Evolutionary conservation across 2,329 filamentous ascomycete genomes (phyloP), one percentile per base, ranked within the genome.

Genomic region (Anisogramma anomala): DNA sequence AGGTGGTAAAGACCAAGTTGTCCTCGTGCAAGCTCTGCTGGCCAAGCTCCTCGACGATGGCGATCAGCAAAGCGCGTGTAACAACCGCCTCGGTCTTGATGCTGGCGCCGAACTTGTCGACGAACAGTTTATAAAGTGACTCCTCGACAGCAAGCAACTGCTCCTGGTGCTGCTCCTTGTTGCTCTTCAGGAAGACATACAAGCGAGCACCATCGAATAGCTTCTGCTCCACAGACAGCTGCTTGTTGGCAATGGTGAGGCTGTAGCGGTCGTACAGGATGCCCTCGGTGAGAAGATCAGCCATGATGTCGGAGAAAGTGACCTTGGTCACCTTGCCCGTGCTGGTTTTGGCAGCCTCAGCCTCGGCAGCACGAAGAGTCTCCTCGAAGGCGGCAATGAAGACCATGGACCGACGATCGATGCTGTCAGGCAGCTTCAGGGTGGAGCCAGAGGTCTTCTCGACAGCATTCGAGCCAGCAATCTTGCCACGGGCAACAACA

Each of bases 241-340:
- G 37, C 41, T 47, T 47, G 41, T 37, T 43, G 37, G 45, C 22
- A 11, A 47, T 41, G 25, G 36, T 44, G 19, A 47, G 33, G 41
- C 45, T 47, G 37, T 44, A 47, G 17, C 45, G 45, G 41, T 47
- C 45, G 38, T 47, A 47, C 37, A 47, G 34, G 22, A 47, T 47
- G 25, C 45, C 35, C 32, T 47, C 45, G 11, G 45, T 47, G 13
- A 47, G 41, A 17, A 47, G 35, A 11, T 47, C 45, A 14, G 45
- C 44, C 45, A 47, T 47, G 31, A 47, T 47, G 38, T 47, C 45
- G 17, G 45, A 47, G 45, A 47, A 47, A 11, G 45, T 47, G 20
- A 41, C 22, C 45, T 39, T 47, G 45, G 33, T 22, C 20, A 44
- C 37, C 28, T 32, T 47, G 37, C 39, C 38, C 3, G 36, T 27